Percentiles rank a stretch among this genome's conserved stretches.
These are phyloP conservation scores for Emmonsiellopsis sp. DNA, from an alignment of 2,329 filamentous ascomycete species.

Conservation along the genomic window DNA sequence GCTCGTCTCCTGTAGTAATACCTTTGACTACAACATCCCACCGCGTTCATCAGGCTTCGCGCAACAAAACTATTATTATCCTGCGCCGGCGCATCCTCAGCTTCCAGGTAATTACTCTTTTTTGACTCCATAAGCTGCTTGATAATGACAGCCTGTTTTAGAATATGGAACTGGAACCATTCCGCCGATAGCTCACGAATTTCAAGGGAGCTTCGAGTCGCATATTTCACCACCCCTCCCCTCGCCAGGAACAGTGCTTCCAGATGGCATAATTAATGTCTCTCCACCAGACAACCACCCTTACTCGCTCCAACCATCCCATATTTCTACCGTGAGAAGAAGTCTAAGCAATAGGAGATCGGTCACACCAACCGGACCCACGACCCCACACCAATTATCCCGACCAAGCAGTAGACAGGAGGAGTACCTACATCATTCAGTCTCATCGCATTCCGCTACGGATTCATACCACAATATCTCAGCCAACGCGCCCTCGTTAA, in stretches of 20 bases:
- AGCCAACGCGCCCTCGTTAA: neutral
- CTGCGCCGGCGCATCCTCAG: neutral
- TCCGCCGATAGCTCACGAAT: conserved; percentile 1
- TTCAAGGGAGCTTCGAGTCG: neutral
- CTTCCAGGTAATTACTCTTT: conserved; percentile 5
- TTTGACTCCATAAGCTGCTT: neutral
- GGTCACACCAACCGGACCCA: neutral
- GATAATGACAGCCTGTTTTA: conserved; percentile 1
- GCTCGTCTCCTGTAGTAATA: neutral
- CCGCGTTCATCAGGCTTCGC: neutral
- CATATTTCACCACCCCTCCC: neutral
- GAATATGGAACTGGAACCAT: conserved; percentile 4
- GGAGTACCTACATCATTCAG: neutral
- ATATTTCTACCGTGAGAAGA: neutral
- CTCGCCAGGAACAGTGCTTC: conserved; percentile 1
- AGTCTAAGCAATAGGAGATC: neutral
- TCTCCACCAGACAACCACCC: neutral
- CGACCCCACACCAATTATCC: neutral
- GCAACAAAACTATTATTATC: neutral
- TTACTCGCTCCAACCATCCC: neutral
- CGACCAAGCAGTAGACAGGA: neutral
- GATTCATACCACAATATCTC: neutral
- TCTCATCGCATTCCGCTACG: neutral
- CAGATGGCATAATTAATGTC: neutral
- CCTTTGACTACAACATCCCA: neutral